Evolutionary conservation across 805 yeast genomes (phyloP).

Genomic region (Lipomyces spencermartinsiae): DNA sequence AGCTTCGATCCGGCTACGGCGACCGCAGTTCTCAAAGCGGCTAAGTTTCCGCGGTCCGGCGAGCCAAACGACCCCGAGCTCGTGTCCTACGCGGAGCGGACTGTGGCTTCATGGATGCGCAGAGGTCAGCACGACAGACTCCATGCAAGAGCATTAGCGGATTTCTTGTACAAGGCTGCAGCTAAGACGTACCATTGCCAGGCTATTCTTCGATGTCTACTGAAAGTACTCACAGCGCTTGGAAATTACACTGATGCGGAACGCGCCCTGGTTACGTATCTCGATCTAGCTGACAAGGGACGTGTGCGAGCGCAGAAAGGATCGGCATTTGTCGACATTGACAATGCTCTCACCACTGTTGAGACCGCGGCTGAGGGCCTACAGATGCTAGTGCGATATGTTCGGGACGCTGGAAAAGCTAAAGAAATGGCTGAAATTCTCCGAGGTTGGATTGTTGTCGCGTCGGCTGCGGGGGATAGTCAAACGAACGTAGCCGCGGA

Average conservation of each 20-base stretch:
- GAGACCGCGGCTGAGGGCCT: constrained; percentile 28
- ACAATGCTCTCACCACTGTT: constrained; percentile 25
- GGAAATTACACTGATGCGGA: constrained; percentile 34
- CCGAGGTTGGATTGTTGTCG: constrained; percentile 28
- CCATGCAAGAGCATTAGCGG: constrained; percentile 29
- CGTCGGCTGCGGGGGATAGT: neutral
- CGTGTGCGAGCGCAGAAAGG: constrained; percentile 33
- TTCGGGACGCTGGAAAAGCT: constrained; percentile 24
- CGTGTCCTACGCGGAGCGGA: constrained; percentile 28
- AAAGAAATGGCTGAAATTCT: constrained; percentile 22
- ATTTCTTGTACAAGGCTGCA: constrained; percentile 35
- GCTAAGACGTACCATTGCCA: constrained; percentile 37
- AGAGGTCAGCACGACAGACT: constrained; percentile 31
- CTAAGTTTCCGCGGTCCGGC: constrained; percentile 33
- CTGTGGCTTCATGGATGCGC: constrained; percentile 25
- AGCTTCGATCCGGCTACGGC: constrained; percentile 33
- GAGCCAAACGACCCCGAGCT: constrained; percentile 33
- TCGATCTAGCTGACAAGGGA: constrained; percentile 34
- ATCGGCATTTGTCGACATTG: constrained; percentile 27
- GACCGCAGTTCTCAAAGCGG: constrained; percentile 25
- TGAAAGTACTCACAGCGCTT: constrained; percentile 27
- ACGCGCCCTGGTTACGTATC: constrained; percentile 28
- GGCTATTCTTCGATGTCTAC: constrained; percentile 27
- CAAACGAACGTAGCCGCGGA: neutral
- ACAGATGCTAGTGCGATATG: constrained; percentile 29